Base-by-base conservation (phyloP, 805 yeast genomes). In the Candida easanensis region DNA sequence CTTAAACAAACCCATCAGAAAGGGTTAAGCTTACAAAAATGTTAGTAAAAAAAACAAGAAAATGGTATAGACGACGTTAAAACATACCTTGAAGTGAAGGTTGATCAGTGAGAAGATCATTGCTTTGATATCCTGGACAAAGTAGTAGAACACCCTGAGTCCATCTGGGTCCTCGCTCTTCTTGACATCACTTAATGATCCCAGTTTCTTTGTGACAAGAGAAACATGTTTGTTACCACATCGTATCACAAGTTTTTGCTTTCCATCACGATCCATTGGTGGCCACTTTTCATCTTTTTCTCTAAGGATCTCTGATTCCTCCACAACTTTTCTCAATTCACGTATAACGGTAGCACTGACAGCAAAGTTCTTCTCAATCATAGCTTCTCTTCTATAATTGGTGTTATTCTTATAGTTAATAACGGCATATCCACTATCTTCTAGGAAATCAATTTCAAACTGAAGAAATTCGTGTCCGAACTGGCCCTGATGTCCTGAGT, bases 401-500 rank as follows among this genome's bases (percentile, higher is more conserved):
- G 76, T 68, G 45, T 69, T 71, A 45, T 72, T 72, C n/a, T 73
- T 71, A 48, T 72, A 72, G 36, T 71, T 56, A 25, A 66, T 48
- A 6, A 52, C 41, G 2, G 65, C 72, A 30, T 51, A 52, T 4
- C 51, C 48, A 11, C 66, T 66, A 35, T 61, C 63, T 3, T 50
- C 60, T 19, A 44, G 48, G 13, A 53, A 45, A 28, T 54, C 51
- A n/a, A 68, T 42, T 40, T 64, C 69, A 39, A 69, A 65, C 41
- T 68, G 70, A 9, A 72, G 49, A 44, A 70, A 71, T 51, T 73
- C 77, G 44, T 72, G 76, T 3, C 77, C 77, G 45, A 62, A 64
- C 15, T 62, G 54, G 2, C 77, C 77, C 18, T 62, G 58, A 43
- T 69, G 73, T 2, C 74, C 74, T 2, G 74, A 53, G 48, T 72